phyloP scores from a whole-genome alignment of 345 rosid species.

The Moricandia arvensis region DNA sequence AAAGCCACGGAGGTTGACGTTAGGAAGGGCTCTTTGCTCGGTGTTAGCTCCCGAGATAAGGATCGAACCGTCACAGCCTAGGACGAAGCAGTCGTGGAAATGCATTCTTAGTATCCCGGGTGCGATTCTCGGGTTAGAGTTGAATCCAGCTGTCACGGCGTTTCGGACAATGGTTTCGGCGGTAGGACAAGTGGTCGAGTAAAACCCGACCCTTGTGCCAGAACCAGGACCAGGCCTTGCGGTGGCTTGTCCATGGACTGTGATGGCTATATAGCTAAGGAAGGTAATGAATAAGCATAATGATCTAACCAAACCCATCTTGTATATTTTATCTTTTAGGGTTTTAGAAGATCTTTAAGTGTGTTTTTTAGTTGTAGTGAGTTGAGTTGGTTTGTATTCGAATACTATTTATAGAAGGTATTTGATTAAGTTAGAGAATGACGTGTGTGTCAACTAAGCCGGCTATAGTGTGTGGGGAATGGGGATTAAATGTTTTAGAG shows the following conservation, averaged over 20 bases:
- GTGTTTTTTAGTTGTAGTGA: slow-evolving; percentile 13
- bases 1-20: slow-evolving; percentile 41
- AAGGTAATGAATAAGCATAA: slow-evolving; percentile 24
- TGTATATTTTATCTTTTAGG: background rate
- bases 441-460: slow-evolving; percentile 31
- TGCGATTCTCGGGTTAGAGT: slow-evolving; percentile 42
- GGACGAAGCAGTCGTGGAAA: slow-evolving; percentile 60
- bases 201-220: slow-evolving; percentile 51
- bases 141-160: slow-evolving; percentile 38
- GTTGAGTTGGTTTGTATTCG: slow-evolving; percentile 6
- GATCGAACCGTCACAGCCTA: slow-evolving; percentile 57
- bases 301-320: slow-evolving; percentile 27
- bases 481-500: background rate
- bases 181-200: slow-evolving; percentile 38
- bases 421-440: slow-evolving; percentile 2
- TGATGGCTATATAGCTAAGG: slow-evolving; percentile 2
- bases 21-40: slow-evolving; percentile 43
- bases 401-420: slow-evolving; percentile 22
- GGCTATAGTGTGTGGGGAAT: slow-evolving; percentile 5
- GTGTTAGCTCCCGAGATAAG: slow-evolving; percentile 45
- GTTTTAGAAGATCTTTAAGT: slow-evolving; percentile 14
- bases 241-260: slow-evolving; percentile 26
- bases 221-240: slow-evolving; percentile 23
- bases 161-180: slow-evolving; percentile 45
- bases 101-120: slow-evolving; percentile 52